Evolutionary conservation across 2,329 filamentous ascomycete genomes (phyloP), one percentile per base, ranked within the genome.

Genomic region (Aurifilum marmelostoma): DNA sequence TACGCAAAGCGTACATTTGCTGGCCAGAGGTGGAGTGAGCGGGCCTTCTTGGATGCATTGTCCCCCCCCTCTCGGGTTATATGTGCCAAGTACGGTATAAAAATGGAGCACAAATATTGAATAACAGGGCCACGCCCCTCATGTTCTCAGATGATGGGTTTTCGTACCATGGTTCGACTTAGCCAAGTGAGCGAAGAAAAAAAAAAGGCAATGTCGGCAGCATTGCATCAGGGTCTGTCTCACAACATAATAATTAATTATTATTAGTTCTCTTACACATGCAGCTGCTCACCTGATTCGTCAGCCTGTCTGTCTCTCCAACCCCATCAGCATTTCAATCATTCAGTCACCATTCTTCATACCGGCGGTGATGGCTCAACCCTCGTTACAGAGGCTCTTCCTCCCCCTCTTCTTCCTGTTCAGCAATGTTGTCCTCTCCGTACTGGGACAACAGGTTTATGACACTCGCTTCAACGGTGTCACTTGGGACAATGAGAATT

Each of bases 401-500:
- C 16, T 59, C 29, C 24, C 8, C 32, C 18, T 65, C 14, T n/a
- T 50, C 11, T 27, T 67, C 63, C 59, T 67, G 3, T 29, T 64
- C 47, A 27, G 24, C 24, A 24, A 21, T 2, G 7, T 43, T 8
- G 59, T 27, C 2, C 5, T 18, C 27, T 56, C 66, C 14, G 66
- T 60, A 2, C 21, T 65, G 0, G 69, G 43, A 37, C 47, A 66
- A 29, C 47, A 66, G 2, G 27, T 69, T 12, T 76, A 75, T 70
- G 29, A 73, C 63, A 76, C 75, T 1, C 71, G 71, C 27, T 76
- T 76, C 34, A 58, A 70, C 1, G 75, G 75, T 3, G 74, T 76
- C 2, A 73, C 74, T 2, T 76, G 75, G 75, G 74, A 76, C 66
- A 68, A 73, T 5, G 70, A 71, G n/a, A 72, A 75, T 11, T 76